phyloP scores from a whole-genome alignment of 2,329 filamentous ascomycete species.

The Diplodia scrobiculata region DNA sequence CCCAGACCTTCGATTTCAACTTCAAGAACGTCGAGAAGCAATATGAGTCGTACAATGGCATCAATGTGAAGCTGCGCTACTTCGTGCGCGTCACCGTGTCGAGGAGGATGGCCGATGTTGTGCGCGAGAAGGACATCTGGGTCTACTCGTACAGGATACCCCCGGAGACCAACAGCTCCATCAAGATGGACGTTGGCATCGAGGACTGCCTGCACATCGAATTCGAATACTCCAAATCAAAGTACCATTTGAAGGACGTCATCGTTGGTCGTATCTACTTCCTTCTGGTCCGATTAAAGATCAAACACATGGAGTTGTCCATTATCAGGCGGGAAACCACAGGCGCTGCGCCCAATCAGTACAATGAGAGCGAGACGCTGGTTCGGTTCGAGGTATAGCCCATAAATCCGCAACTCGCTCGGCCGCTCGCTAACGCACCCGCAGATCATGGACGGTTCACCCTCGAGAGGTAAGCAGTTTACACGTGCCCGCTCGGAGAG shows the following conservation, averaged over 20 bases:
- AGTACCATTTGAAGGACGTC: conserved; percentile 98
- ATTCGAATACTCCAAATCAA: conserved; percentile 98
- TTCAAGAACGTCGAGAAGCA: conserved; percentile 99
- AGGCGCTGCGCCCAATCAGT: conserved; percentile 94
- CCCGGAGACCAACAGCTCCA: conserved; percentile 95
- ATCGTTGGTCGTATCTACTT: conserved; percentile 99
- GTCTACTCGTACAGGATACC: conserved; percentile 98
- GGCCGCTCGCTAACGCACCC: conserved; percentile 29
- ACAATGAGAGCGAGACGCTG: conserved; percentile 98
- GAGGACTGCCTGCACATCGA: conserved; percentile 99
- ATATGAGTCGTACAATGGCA: conserved; percentile 99
- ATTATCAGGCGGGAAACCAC: conserved; percentile 98
- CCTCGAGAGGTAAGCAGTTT: conserved; percentile 71
- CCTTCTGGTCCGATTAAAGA: conserved; percentile 92
- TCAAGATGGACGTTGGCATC: conserved; percentile 99
- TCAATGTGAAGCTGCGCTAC: conserved; percentile 99
- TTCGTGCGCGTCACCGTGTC: conserved; percentile 97
- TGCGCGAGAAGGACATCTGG: conserved; percentile 99
- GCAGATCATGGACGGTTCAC: conserved; percentile 99
- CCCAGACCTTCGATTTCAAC: conserved; percentile 98
- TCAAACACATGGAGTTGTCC: conserved; percentile 99
- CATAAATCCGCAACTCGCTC: background rate
- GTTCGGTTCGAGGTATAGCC: conserved; percentile 82
- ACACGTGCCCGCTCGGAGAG: background rate
- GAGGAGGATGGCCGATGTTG: conserved; percentile 94